Conservation (phyloP, 345 rosid genomes). For the Durio zibethinus region DNA sequence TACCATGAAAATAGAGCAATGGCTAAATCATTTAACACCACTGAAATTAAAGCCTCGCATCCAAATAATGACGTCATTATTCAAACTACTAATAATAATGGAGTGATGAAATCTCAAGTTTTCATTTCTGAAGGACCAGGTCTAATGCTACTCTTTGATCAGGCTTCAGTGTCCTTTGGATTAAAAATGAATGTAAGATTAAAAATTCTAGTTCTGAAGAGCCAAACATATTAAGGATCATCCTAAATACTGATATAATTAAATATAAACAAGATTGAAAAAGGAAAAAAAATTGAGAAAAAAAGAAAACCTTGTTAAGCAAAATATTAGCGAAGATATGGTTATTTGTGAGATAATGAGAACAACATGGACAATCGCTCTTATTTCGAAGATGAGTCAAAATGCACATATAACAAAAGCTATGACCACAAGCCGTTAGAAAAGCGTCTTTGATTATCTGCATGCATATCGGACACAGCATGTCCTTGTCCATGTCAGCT, state of each 20-base stretch:
- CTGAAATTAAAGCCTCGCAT: not conserved
- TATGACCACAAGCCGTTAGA: slow-evolving; percentile 52
- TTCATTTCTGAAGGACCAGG: not conserved
- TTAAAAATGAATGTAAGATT: not conserved
- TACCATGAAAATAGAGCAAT: not conserved
- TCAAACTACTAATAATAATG: not conserved
- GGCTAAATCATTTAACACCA: not conserved
- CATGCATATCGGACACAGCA: slow-evolving; percentile 61
- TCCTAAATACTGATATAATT: not conserved
- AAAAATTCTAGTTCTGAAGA: slow-evolving; percentile 1
- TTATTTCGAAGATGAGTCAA: slow-evolving; percentile 45
- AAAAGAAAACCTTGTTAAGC: slow-evolving; percentile 42
- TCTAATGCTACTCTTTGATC: not conserved
- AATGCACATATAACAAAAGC: slow-evolving; percentile 52
- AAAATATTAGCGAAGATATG: slow-evolving; percentile 51
- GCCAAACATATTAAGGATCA: not conserved
- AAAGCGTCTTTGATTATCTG: slow-evolving; percentile 51
- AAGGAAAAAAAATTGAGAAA: not conserved
- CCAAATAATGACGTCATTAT: not conserved
- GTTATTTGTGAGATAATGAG: slow-evolving; percentile 34
- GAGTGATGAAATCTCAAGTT: not conserved
- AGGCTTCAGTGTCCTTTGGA: not conserved
- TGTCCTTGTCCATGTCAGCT: slow-evolving; percentile 32
- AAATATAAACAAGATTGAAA: not conserved
- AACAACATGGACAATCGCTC: slow-evolving; percentile 58